Conservation (phyloP, 164 flowering plant species). For the Liquidambar formosana region DNA sequence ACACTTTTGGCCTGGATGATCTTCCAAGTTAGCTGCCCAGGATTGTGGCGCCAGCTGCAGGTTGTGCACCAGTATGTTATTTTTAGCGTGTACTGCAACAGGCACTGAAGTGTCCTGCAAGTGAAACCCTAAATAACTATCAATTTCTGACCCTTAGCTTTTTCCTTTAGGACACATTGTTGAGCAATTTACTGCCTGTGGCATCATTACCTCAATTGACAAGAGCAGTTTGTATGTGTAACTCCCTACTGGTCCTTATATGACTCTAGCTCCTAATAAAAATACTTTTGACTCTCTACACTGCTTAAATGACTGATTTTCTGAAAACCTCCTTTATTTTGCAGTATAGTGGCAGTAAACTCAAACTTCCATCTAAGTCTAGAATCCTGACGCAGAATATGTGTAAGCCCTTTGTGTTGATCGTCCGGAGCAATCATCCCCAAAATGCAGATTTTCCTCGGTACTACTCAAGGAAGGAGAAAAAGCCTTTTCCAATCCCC, state of each 20-base stretch:
- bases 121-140: too few species aligned
- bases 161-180: too few species aligned
- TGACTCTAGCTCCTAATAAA: background rate
- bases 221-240: too few species aligned
- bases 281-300: background rate
- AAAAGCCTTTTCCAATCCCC: conserved; percentile 89
- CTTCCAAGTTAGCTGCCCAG: too few species aligned
- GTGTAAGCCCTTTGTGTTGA: conserved; percentile 22
- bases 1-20: too few species aligned
- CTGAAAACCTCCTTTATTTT: conserved; percentile 6
- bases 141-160: too few species aligned
- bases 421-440: conserved; percentile 51
- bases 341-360: conserved; percentile 41
- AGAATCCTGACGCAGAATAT: conserved; percentile 25
- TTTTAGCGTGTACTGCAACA: too few species aligned
- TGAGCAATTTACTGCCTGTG: too few species aligned
- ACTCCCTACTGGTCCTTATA: background rate
- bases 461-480: conserved; percentile 72
- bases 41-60: too few species aligned
- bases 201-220: too few species aligned
- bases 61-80: too few species aligned
- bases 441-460: conserved; percentile 90
- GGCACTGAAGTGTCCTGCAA: too few species aligned
- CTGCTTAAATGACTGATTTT: background rate
- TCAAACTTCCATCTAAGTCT: conserved; percentile 28